phyloP scores from a whole-genome alignment of 495 filamentous ascomycete genomes.

The Tetracladium marchalianum region DNA sequence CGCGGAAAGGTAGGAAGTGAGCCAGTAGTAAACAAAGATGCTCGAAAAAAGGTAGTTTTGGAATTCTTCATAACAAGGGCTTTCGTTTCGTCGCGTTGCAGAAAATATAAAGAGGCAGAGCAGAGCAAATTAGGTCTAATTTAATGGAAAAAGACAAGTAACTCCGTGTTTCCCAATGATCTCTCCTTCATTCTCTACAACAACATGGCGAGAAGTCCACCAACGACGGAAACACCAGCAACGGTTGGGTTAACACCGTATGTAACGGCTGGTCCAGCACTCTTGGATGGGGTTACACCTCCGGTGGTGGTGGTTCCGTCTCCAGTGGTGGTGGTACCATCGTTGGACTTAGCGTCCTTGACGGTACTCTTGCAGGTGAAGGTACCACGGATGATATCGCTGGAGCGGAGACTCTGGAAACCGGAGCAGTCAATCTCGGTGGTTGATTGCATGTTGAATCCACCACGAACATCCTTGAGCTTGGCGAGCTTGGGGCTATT shows the following conservation, averaged over 20 bases:
- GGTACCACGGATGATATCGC: constrained; percentile 49
- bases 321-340: constrained; percentile 30
- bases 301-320: constrained; percentile 13
- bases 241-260: constrained; percentile 22
- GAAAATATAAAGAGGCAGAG: constrained; percentile 13
- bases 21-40: too few species aligned
- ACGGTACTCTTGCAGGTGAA: constrained; percentile 42
- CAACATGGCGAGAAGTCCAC: constrained; percentile 21
- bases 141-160: constrained; percentile 19
- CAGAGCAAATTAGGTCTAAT: constrained; percentile 25
- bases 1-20: too few species aligned
- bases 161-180: constrained; percentile 22
- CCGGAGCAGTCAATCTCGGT: constrained; percentile 44
- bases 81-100: not conserved
- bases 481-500: constrained; percentile 57
- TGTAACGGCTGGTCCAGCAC: constrained; percentile 35
- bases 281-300: constrained; percentile 27
- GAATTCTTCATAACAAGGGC: too few species aligned
- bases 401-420: constrained; percentile 33
- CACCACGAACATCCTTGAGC: constrained; percentile 69
- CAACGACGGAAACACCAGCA: constrained; percentile 24
- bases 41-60: too few species aligned
- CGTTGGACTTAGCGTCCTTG: constrained; percentile 30
- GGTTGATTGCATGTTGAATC: constrained; percentile 76
- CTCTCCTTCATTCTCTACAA: constrained; percentile 13